Evolutionary conservation across 305 asterid genomes (phyloP).

Genomic region (Rubia peregrina): DNA sequence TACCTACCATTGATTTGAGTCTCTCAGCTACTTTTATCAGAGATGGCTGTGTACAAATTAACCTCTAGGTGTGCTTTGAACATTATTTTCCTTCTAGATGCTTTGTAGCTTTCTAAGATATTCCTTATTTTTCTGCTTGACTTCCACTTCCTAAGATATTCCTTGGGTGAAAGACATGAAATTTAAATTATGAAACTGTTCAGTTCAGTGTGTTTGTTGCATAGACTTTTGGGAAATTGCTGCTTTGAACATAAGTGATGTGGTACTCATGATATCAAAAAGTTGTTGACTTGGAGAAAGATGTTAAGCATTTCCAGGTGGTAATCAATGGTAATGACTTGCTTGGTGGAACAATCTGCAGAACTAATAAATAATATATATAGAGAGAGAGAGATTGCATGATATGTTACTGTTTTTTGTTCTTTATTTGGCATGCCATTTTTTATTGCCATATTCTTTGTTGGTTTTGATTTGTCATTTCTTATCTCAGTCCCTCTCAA

Average conservation of each 20-base stretch:
- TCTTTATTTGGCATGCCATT: neutral
- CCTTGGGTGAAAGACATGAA: neutral
- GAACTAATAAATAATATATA: neutral
- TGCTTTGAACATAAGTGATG: neutral
- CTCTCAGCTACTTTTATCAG: neutral
- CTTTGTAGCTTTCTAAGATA: neutral
- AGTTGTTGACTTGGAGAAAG: neutral
- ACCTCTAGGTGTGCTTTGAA: neutral
- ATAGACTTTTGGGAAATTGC: neutral
- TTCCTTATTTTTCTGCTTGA: neutral
- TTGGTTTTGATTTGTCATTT: constrained; percentile 2
- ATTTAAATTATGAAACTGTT: neutral
- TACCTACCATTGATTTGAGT: no score
- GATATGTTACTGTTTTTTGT: neutral
- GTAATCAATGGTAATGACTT: neutral
- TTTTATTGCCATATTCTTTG: neutral
- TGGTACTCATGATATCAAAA: neutral
- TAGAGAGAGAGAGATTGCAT: no score
- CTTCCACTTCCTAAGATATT: neutral
- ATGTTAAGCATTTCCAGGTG: neutral
- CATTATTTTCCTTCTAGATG: neutral
- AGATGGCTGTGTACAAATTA: neutral
- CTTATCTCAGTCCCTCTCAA: neutral
- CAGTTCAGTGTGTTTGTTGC: neutral
- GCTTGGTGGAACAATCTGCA: neutral